These are phyloP conservation scores for Diaporthe nobilis DNA, from an alignment of 2,329 filamentous ascomycete species.

Conservation along the genomic window DNA sequence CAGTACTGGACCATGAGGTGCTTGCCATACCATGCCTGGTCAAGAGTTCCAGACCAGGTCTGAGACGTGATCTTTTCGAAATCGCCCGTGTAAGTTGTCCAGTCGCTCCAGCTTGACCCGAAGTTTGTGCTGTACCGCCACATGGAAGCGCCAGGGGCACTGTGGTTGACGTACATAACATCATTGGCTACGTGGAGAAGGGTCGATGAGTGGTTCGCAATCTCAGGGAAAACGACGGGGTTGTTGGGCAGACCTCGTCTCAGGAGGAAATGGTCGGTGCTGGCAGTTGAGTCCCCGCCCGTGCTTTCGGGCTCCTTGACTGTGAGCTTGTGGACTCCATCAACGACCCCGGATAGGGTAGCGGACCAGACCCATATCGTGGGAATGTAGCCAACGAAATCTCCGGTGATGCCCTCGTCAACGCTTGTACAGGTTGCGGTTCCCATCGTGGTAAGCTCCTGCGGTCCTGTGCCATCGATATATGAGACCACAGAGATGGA, in stretches of 20 bases:
- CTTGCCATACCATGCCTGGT: constrained; percentile 71
- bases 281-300: constrained; percentile 59
- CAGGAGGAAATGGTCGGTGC: constrained; percentile 70
- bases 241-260: constrained; percentile 70
- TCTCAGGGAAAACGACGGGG: constrained; percentile 68
- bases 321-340: constrained; percentile 71
- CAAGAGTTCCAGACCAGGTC: constrained; percentile 68
- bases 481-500: constrained; percentile 66
- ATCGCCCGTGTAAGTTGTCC: constrained; percentile 67
- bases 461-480: constrained; percentile 54
- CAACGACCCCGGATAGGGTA: constrained; percentile 57
- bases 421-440: constrained; percentile 31
- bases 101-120: constrained; percentile 70
- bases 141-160: constrained; percentile 71
- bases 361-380: constrained; percentile 63
- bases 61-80: constrained; percentile 64
- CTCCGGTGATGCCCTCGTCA: constrained; percentile 47
- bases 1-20: constrained; percentile 75
- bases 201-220: constrained; percentile 65
- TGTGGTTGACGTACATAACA: constrained; percentile 64
- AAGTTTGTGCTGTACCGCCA: constrained; percentile 75
- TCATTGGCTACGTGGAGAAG: constrained; percentile 58
- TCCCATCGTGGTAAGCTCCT: constrained; percentile 29
- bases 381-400: constrained; percentile 64
- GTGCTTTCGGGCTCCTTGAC: constrained; percentile 66